A percentile compares a stretch with the other conserved stretches of the same genome.
Evolutionary conservation across 148 eudicot genomes (phyloP).

Genomic region (Rhododendron vialii): DNA sequence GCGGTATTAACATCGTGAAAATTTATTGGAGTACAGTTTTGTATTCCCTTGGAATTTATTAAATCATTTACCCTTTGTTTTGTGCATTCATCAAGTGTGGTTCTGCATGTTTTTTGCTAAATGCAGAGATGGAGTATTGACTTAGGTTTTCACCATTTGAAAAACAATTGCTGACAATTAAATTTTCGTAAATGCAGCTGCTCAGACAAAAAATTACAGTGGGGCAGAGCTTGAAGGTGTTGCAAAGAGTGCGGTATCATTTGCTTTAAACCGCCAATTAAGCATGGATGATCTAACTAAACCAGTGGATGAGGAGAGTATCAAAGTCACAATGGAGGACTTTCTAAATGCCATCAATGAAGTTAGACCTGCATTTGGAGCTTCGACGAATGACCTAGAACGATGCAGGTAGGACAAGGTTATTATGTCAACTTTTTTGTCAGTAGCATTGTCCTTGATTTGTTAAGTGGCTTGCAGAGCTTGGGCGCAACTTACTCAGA

Average conservation of each 20-base stretch:
- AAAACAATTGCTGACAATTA: neutral
- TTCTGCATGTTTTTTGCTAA: neutral
- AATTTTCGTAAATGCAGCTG: conserved; percentile 45
- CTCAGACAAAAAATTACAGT: conserved; percentile 93
- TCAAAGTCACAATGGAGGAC: conserved; percentile 93
- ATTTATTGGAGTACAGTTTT: neutral
- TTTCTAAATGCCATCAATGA: conserved; percentile 77
- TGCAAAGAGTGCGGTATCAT: conserved; percentile 98
- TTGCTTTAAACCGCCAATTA: conserved; percentile 82
- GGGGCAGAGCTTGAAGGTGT: conserved; percentile 99
- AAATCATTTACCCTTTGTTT: neutral
- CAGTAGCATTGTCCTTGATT: neutral
- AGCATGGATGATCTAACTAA: conserved; percentile 92
- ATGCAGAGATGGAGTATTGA: neutral
- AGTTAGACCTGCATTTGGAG: conserved; percentile 96
- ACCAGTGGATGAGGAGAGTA: conserved; percentile 88
- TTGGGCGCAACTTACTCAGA: neutral
- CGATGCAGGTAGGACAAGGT: conserved; percentile 68
- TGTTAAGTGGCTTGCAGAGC: neutral
- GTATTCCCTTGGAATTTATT: neutral
- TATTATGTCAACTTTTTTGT: neutral
- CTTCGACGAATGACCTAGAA: conserved; percentile 93
- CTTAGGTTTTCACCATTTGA: neutral
- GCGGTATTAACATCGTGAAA: neutral
- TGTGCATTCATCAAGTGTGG: neutral